phyloP scores from a whole-genome alignment of 495 filamentous ascomycete species.

The Clohesyomyces aquaticus region DNA sequence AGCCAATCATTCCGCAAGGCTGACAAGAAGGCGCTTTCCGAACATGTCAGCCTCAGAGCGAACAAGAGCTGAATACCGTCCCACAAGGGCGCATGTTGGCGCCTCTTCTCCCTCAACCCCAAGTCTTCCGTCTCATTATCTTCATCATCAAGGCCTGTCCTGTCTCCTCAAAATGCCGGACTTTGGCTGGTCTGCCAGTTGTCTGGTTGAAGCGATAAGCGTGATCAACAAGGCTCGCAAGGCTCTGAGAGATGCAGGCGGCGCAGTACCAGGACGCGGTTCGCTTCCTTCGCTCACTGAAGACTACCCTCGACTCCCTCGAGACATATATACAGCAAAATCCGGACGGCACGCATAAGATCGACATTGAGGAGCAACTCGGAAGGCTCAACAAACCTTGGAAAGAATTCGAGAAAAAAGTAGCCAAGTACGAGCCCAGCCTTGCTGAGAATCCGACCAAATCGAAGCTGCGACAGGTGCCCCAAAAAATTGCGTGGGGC shows the following conservation, averaged over 20 bases:
- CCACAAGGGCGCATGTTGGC: too few relatives aligned
- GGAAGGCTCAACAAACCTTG: neutral
- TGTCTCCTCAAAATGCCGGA: neutral
- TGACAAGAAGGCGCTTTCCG: too few relatives aligned
- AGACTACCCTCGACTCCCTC: neutral
- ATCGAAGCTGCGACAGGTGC: neutral
- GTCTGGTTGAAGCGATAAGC: constrained; percentile 9
- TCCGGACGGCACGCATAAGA: neutral
- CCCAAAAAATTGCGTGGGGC: neutral
- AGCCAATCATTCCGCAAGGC: too few relatives aligned
- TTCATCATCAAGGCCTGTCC: neutral
- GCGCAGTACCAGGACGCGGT: constrained; percentile 7
- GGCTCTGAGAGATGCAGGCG: constrained; percentile 29
- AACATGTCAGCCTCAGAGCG: too few relatives aligned
- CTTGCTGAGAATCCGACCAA: neutral
- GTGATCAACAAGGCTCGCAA: constrained; percentile 24
- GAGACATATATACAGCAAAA: neutral
- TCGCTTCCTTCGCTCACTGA: neutral
- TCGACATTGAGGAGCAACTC: neutral
- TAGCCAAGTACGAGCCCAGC: neutral
- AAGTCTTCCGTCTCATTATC: neutral
- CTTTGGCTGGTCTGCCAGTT: constrained; percentile 5
- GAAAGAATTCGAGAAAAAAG: neutral
- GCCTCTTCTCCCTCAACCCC: too few relatives aligned
- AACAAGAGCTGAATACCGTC: too few relatives aligned